Evolutionary conservation across 352 stramenopile genomes (phyloP).

Genomic region (Globisporangium echinulatum): DNA sequence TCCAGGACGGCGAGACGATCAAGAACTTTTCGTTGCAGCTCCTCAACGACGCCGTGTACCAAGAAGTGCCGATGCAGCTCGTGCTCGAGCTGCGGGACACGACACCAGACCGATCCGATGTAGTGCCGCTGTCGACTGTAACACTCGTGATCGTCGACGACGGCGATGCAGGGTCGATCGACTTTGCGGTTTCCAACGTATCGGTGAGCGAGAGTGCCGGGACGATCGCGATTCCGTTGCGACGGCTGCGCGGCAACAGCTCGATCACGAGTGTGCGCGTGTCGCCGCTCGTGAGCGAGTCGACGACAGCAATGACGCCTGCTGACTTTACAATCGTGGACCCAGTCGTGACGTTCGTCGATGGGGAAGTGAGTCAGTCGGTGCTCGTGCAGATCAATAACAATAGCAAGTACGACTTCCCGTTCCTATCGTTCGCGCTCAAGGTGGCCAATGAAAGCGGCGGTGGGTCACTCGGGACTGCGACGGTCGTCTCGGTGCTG

Average conservation of each 20-base stretch:
- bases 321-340: conserved; percentile 26
- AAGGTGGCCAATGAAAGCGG: conserved; percentile 20
- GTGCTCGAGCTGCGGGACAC: conserved; percentile 31
- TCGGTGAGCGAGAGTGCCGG: conserved; percentile 22
- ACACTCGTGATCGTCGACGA: conserved; percentile 43
- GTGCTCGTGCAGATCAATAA: conserved; percentile 31
- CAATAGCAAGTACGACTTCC: conserved; percentile 42
- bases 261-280: conserved; percentile 24
- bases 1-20: conserved; percentile 26
- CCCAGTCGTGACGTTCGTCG: conserved; percentile 26
- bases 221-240: conserved; percentile 22
- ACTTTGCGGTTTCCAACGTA: conserved; percentile 21
- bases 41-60: conserved; percentile 33
- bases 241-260: conserved; percentile 26
- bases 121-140: conserved; percentile 11
- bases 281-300: neutral
- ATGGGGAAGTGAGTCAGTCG: conserved; percentile 18
- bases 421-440: conserved; percentile 39
- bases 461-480: conserved; percentile 21
- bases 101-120: conserved; percentile 23
- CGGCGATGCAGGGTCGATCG: conserved; percentile 44
- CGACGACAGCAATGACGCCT: conserved; percentile 16
- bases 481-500: conserved; percentile 21
- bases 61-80: conserved; percentile 19
- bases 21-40: conserved; percentile 36